A percentile compares a stretch with the other conserved stretches of the same genome.
phyloP scores from a whole-genome alignment of 1,139 yeast genomes.

The Blastobotrys illinoisensis region DNA sequence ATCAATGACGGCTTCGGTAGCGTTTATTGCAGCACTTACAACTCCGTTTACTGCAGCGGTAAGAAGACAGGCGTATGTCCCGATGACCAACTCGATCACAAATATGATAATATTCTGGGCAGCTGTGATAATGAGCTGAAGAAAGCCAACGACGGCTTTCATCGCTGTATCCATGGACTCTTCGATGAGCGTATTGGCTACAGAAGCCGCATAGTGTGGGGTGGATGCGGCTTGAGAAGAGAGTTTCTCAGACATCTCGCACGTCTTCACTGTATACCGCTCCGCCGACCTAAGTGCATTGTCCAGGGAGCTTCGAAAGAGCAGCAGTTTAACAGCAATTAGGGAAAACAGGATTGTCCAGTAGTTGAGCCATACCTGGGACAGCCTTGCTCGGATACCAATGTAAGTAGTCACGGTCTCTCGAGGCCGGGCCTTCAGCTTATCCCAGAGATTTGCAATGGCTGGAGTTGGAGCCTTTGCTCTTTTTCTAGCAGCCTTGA shows the following conservation, averaged over 20 bases:
- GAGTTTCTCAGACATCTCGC: conserved; percentile 43
- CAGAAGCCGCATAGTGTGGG: conserved; percentile 52
- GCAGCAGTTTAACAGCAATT: conserved; percentile 30
- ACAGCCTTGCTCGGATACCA: conserved; percentile 30
- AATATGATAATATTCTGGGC: conserved; percentile 59
- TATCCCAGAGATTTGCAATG: neutral
- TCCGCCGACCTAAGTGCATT: conserved; percentile 25
- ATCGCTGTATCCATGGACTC: conserved; percentile 45
- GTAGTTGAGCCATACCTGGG: conserved; percentile 32
- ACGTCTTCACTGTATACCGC: conserved; percentile 30
- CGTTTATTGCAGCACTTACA: conserved; percentile 66
- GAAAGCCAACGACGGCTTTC: conserved; percentile 37
- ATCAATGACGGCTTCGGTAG: conserved; percentile 56
- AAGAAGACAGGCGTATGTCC: conserved; percentile 79
- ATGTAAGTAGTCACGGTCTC: conserved; percentile 25
- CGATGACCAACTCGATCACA: conserved; percentile 64
- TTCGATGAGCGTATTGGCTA: conserved; percentile 49
- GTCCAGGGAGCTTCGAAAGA: conserved; percentile 26
- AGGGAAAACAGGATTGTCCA: conserved; percentile 30
- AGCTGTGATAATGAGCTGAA: conserved; percentile 46
- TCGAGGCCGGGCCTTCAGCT: neutral
- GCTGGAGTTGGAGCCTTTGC: neutral
- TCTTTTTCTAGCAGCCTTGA: neutral
- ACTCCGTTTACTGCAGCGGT: conserved; percentile 70
- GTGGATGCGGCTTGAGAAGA: conserved; percentile 42